Evolutionary conservation across 2,329 filamentous ascomycete species (phyloP), one percentile per base, ranked within the genome.

Genomic region (Hortaea werneckii): DNA sequence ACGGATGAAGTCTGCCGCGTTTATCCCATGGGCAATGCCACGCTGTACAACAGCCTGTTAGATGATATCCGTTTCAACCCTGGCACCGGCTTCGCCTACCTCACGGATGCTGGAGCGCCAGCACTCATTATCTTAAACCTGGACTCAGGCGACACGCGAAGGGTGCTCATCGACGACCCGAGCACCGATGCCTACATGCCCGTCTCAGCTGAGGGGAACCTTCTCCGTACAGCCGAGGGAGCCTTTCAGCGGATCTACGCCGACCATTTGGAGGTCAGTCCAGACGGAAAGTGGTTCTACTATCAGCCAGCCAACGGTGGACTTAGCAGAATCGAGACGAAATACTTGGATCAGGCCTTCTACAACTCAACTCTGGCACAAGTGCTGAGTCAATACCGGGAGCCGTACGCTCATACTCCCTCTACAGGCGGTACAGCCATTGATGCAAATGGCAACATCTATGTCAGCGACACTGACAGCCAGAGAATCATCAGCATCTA

Each of bases 211-310:
- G 61, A 65, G 46, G 61, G 58, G 5, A 52, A 46, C 13, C 53
- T 64, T 5, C 32, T 62, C 9, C 46, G 52, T 12, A 47, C 53
- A 1, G 47, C 48, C 5, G 56, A 50, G 6, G 52, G 53, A 8
- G 12, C 30, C 8, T 54, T 56, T 11, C 37, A 47, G 7, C 59
- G 57, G 47, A 50, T 63, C 41, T 58, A 61, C 26, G 58, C 61
- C 13, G 65, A 67, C 45, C 65, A 68, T 44, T 57, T 64, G 10
- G 66, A 68, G 51, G 63, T 67, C 5, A 66, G 62, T 0, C 65
- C 65, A 1, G 60, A 67, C 39, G 63, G 60, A 2, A 51, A 58
- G 12, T 67, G 57, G 32, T 55, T 63, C 37, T 68, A 67, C 51
- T 68, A 65, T 44, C 64, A 67, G 45, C 63, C 65, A 6, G 54